Conservation (phyloP, 108 stramenopile species). For the Stephanodiscus triporus region DNA sequence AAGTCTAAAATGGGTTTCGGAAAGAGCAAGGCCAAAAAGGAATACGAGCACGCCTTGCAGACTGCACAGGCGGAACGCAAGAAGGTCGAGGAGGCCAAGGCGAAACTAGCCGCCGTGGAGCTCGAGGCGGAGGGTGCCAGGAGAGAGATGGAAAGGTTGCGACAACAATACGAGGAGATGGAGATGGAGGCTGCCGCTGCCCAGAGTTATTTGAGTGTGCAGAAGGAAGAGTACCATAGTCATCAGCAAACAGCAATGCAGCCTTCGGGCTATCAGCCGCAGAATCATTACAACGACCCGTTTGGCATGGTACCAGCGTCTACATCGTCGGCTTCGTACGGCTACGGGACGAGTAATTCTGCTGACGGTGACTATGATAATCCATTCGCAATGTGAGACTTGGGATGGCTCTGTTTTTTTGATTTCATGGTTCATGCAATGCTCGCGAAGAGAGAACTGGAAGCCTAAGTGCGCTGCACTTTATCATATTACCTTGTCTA, state of each 20-base stretch:
- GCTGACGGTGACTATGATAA: slow-evolving; percentile 43
- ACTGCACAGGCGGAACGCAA: slow-evolving; percentile 59
- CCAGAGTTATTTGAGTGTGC: slow-evolving; percentile 53
- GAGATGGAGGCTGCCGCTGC: slow-evolving; percentile 78
- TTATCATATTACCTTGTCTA: too few relatives aligned
- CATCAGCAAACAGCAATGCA: slow-evolving; percentile 9
- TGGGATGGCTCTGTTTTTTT: not conserved
- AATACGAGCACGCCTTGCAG: slow-evolving; percentile 57
- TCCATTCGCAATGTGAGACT: slow-evolving; percentile 36
- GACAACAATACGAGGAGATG: slow-evolving; percentile 70
- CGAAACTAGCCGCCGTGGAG: slow-evolving; percentile 60
- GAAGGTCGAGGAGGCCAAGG: slow-evolving; percentile 60
- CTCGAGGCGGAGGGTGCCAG: slow-evolving; percentile 56
- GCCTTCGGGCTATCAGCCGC: not conserved
- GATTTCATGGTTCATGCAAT: not conserved
- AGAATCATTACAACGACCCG: slow-evolving; percentile 20
- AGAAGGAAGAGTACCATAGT: slow-evolving; percentile 12
- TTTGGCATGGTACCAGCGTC: slow-evolving; percentile 17
- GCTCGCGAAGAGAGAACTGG: too few relatives aligned
- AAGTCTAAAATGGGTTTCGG: slow-evolving; percentile 63
- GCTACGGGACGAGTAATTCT: slow-evolving; percentile 10
- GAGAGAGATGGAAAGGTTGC: slow-evolving; percentile 64
- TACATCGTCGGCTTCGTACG: slow-evolving; percentile 16
- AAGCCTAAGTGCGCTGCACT: too few relatives aligned
- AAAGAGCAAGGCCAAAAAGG: slow-evolving; percentile 75